Evolutionary conservation across 1,284 basidiomycete species (phyloP).

Genomic region (Ustilago trichophora): DNA sequence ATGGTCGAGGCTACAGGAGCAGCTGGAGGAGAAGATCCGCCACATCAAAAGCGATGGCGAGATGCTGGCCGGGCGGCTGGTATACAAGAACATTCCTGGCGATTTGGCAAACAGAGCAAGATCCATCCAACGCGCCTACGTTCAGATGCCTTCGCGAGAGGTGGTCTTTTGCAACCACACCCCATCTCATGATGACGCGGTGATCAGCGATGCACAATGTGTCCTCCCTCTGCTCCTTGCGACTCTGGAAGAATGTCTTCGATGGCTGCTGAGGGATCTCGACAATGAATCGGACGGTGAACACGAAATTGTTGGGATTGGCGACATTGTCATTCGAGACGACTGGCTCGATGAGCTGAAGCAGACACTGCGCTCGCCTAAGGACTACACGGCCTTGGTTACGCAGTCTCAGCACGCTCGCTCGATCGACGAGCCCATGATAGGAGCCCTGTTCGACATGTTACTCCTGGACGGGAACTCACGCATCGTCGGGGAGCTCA

Average conservation of each 20-base stretch:
- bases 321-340: background rate
- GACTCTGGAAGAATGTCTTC: conserved; percentile 11
- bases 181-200: background rate
- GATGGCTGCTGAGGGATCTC: conserved; percentile 9
- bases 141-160: background rate
- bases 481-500: conserved; percentile 13
- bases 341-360: conserved; percentile 3
- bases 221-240: conserved; percentile 7
- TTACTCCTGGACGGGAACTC: conserved; percentile 4
- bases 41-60: conserved; percentile 12
- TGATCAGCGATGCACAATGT: background rate
- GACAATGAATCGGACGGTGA: background rate
- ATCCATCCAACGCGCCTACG: conserved; percentile 6
- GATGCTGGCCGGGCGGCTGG: conserved; percentile 11
- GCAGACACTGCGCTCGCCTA: background rate
- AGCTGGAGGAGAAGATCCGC: conserved; percentile 4
- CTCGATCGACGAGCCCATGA: too few species aligned
- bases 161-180: conserved; percentile 2
- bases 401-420: background rate
- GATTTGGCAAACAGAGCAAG: background rate
- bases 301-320: background rate
- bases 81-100: conserved; percentile 16
- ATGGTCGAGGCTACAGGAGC: conserved; percentile 13
- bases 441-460: conserved; percentile 4
- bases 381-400: conserved; percentile 7